Evolutionary conservation across 1,284 basidiomycete genomes (phyloP), one percentile per base, ranked within the genome.

Genomic region (Trametes versicolor): DNA sequence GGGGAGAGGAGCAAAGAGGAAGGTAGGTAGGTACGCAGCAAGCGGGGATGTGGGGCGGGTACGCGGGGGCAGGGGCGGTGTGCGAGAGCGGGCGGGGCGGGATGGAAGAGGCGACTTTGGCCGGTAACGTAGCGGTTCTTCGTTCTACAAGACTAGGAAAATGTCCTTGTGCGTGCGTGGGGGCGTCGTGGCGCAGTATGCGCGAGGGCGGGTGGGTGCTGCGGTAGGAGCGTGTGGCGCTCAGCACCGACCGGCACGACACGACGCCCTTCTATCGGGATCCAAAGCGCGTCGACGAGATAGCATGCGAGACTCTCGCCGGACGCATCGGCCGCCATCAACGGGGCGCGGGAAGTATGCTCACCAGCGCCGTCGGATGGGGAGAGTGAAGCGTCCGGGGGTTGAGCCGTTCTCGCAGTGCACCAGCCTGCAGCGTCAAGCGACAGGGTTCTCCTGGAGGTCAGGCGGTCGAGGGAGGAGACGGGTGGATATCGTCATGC

Each of bases 361-460:
- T 68, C 68, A 64, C 64, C 67, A 60, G 50, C 63, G 51, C 53
- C 58, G 68, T 71, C 70, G 70, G 71, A 72, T 66, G 63, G 63
- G 64, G 66, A 60, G 49, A 39, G 62, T 59, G 63, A 52, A 51
- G 56, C 50, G 37, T 48, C 50, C 62, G 56, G 55, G 29, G 45
- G 32, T 43, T 50, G 62, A 60, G 63, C 53, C 60, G 59, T 51
- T 49, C 66, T 71, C 70, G 72, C 72, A 54, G 65, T 67, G 69
- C 69, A 73, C 76, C 77, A 77, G 76, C 77, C 80, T 75, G 77
- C 77, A 75, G 78, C 81, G 63, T 85, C 84, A 69, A 84, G 82
- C 79, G 72, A 75, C 75, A 76, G 76, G 77, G 74, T 73, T 77
- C 77, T 78, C 74, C 72, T 72, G 63, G 64, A 66, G 73, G 73